Base-by-base conservation (phyloP, 306 rosid species). In the Vigna nakashimae region DNA sequence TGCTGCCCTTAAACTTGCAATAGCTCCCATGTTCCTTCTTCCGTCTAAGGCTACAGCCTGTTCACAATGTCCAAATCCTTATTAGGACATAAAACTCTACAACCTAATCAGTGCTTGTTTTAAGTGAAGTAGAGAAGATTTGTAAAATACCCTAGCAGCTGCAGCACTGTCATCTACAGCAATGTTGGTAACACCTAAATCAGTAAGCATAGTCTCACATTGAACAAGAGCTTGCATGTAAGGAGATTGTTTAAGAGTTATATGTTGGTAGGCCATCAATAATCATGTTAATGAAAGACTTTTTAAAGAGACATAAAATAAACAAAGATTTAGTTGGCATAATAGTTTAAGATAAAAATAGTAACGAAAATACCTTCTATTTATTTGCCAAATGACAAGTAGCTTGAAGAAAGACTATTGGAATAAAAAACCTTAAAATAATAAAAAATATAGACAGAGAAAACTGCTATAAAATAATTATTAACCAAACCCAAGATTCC, bases 1-100 rank as follows among this genome's bases (percentile, higher is more conserved):
- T 63, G 90, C 95, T 79, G 95, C 93, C 80, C 85, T 80, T 48
- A 89, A 85, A 80, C 97, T 85, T 58, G 97, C 97, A 84, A 92
- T 81, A 18, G 93, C 95, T 77, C 86, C 95, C 9, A 80, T 80
- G 28, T 87, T 87, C 76, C 84, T 84, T 73, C 9, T 4, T 15
- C 88, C 88, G 32, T 71, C 65, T 69, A 86, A 71, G 26, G 86
- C 87, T 79, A 88, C 93, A 50, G 22, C 76, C 97, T 92, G 83
- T 51, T 71, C 63, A 75, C 34, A 85, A 50, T 52, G 48, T 71
- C 68, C 46, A 16, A 65, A 69, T 43, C 20, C 68, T 86, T 70
- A 68, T 86, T 73, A 74, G 67, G 14, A 16, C 52, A 26, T 18
- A 18, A 20, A 56, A 65, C 28, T 12, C 55, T 67, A 34, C 28